phyloP scores from a whole-genome alignment of 179 eudicot species.

The Camellia oleifera region DNA sequence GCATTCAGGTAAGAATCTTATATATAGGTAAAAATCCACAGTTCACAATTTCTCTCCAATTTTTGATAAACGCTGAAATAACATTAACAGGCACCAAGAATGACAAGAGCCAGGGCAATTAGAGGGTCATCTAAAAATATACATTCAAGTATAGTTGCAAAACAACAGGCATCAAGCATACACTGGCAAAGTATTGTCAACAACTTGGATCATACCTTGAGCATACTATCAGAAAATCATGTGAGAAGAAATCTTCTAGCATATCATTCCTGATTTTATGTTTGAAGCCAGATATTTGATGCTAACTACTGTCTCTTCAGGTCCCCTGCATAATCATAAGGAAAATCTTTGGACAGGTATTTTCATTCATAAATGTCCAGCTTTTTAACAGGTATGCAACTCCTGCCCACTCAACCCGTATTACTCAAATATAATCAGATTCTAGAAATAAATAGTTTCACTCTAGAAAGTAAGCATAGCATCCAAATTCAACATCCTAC shows the following conservation, averaged over 20 bases:
- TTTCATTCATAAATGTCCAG: constrained; percentile 96
- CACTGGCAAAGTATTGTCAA: constrained; percentile 95
- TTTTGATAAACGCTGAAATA: constrained; percentile 7
- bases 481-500: constrained; percentile 11
- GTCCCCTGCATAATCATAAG: constrained; percentile 69
- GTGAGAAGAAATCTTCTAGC: constrained; percentile 41
- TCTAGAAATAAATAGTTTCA: neutral
- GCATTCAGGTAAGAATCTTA: constrained; percentile 68
- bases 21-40: neutral
- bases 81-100: constrained; percentile 75
- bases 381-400: constrained; percentile 82
- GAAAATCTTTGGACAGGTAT: constrained; percentile 85
- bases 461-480: neutral
- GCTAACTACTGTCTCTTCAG: constrained; percentile 36
- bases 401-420: constrained; percentile 1
- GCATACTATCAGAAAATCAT: constrained; percentile 66
- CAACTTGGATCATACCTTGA: constrained; percentile 64
- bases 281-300: constrained; percentile 14
- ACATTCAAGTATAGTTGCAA: constrained; percentile 61
- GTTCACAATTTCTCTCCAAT: neutral
- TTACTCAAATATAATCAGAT: neutral
- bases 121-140: constrained; percentile 76
- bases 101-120: constrained; percentile 65
- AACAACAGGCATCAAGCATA: constrained; percentile 79
- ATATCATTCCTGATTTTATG: constrained; percentile 3